Conservation (phyloP, 352 stramenopile genomes). For the Pythium oligandrum region DNA sequence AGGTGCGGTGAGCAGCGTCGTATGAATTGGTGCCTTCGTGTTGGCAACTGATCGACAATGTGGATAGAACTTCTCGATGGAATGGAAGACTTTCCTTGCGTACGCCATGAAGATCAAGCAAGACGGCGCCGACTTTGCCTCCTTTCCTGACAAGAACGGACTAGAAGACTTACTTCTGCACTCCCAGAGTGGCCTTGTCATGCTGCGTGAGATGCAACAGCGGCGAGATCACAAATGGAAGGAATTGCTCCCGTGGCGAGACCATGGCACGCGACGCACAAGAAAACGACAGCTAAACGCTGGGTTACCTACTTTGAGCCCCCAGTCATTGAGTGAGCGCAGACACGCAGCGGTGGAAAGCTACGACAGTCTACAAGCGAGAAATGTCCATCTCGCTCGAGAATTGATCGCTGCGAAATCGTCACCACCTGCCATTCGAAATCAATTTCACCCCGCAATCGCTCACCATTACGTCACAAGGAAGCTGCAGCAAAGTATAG, state of each 20-base stretch:
- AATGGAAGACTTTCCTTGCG: conserved; percentile 54
- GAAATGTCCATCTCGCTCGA: no score
- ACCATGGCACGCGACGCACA: not conserved
- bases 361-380: no score
- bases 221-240: conserved; percentile 33
- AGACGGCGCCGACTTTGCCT: conserved; percentile 1
- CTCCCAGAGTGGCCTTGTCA: conserved; percentile 43
- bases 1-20: conserved; percentile 15
- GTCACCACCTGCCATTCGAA: no score
- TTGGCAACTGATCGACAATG: not conserved
- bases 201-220: conserved; percentile 38
- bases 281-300: not conserved
- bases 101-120: conserved; percentile 49
- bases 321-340: no score
- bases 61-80: conserved; percentile 42
- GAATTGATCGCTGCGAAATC: no score
- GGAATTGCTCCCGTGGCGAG: conserved; percentile 14
- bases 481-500: no score
- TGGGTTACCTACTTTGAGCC: no score
- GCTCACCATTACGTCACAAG: no score
- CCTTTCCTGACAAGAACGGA: conserved; percentile 6
- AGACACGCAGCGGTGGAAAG: no score
- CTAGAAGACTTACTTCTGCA: conserved; percentile 47
- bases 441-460: no score
- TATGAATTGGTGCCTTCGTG: not conserved